Evolutionary conservation across 225 moss, liverwort and hornwort species (phyloP), one percentile per base, ranked within the genome.

Genomic region (Physcomitrium patens): DNA sequence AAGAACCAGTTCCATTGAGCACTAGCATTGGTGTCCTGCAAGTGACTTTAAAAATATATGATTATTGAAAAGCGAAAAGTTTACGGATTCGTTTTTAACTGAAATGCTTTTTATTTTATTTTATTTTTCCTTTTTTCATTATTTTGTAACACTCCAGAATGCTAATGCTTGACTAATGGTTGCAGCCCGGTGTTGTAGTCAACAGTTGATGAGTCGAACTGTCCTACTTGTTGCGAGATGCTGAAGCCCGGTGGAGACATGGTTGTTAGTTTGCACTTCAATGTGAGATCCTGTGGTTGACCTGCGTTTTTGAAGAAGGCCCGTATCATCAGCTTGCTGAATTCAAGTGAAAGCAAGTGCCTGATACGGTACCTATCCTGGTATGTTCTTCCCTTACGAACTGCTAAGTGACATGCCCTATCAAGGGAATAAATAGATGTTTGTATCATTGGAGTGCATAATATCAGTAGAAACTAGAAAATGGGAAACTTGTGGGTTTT

Each of bases 231-330:
- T 46, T 68, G 48, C 47, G 63, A 65, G 28, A 52, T 76, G 22
- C 58, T 26, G 43, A 56, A 44, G 45, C 31, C 31, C 7, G 10
- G 65, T 59, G 65, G 59, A 70, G 76, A 59, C 52, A 65, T 80
- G 71, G 44, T 65, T 42, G 57, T 62, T 17, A 62, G 68, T 45
- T 19, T 62, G 26, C 42, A 66, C 56, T 57, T 57, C 46, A 18
- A 46, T 66, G 66, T 66, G 56, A 66, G 56, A 61, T 66, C 41
- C 27, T 74, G 65, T 56, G 43, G 56, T 65, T 56, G 59, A 50
- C 26, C 58, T 37, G 7, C 31, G 0, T 37, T 37, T 46, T 68
- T 79, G 22, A 69, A 55, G 55, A 23, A 37, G 50, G 26, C 41
- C 41, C 31, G 62, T 53, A 53, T 20, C 52, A 53, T 46, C 22